Base-by-base conservation (phyloP, 108 stramenopile genomes). In the Cylindrotheca fusiformis region DNA sequence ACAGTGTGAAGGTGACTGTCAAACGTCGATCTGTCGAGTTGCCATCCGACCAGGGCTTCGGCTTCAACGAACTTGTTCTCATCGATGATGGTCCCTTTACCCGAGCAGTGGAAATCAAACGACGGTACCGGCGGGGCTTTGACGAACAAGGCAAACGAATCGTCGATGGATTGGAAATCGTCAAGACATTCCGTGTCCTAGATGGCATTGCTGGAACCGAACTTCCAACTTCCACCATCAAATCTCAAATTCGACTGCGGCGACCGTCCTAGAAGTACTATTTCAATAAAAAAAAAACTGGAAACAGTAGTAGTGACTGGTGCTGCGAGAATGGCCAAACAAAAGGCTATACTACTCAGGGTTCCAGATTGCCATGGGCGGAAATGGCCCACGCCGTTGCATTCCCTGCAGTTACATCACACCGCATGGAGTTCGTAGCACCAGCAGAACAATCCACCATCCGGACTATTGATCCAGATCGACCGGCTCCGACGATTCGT, bases 401-500 rank as follows among this genome's bases (percentile, higher is more conserved):
- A 48, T 68, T 52, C 20, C 32, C 32, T n/a, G 52, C 24, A 0
- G 71, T 56, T 22, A 82, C 75, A 64, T 87, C 86, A 48, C 67
- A 67, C 3, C 82, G 75, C 82, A 87, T 87, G 0, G 80, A 82
- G 56, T 87, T 87, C 19, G 87, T 90, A 8, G 88, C 84, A n/a
- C 93, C 93, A 14, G 86, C 93, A 33, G 91, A 78, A 24, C 60
- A 73, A 58, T 94, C 93, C 4, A 94, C 93, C 4, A 88, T 20
- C 30, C 93, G 87, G 29, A 94, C 83, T 47, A 94, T 89, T 27
- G 93, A n/a, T n/a, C n/a, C n/a, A n/a, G n/a, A n/a, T n/a, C n/a
- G n/a, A n/a, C n/a, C n/a, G n/a, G n/a, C n/a, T n/a, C n/a, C n/a
- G n/a, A n/a, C n/a, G n/a, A n/a, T n/a, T n/a, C n/a, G n/a, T n/a